Percentiles rank a stretch among this genome's conserved stretches.
These are phyloP conservation scores for Theileria parva DNA, from an alignment of 169 alveolate genomes.

Conservation along the genomic window DNA sequence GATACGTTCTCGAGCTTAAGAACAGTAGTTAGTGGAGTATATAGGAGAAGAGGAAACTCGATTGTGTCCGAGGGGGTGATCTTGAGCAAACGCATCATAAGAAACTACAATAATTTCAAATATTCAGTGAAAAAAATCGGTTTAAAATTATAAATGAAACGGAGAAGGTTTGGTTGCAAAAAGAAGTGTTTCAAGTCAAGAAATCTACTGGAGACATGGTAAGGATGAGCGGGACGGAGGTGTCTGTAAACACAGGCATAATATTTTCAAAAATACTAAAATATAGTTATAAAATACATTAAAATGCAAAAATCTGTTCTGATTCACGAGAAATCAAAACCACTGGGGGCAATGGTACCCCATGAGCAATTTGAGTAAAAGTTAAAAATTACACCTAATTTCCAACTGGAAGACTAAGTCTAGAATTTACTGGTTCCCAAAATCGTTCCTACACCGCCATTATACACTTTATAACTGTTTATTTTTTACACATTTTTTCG, in stretches of 20 bases:
- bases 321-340: not conserved
- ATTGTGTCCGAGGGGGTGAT: constrained; percentile 82
- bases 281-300: too few relatives aligned
- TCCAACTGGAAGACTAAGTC: constrained; percentile 13
- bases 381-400: not conserved
- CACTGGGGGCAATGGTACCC: constrained; percentile 15
- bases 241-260: too few relatives aligned
- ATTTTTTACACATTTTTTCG: not conserved
- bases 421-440: constrained; percentile 11
- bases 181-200: too few relatives aligned
- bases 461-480: too few relatives aligned
- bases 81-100: constrained; percentile 62
- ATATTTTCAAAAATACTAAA: too few relatives aligned
- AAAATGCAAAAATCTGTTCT: too few relatives aligned
- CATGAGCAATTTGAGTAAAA: not conserved
- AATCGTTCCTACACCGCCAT: constrained; percentile 6
- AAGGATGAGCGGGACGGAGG: too few relatives aligned
- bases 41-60: constrained; percentile 84
- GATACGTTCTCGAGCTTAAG: constrained; percentile 80
- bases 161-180: too few relatives aligned
- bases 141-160: too few relatives aligned
- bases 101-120: not conserved
- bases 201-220: too few relatives aligned
- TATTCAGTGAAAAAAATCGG: too few relatives aligned
- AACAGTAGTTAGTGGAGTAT: constrained; percentile 81